phyloP scores from a whole-genome alignment of 1,139 yeast species.

The Debaryomycetaceae sp. region DNA sequence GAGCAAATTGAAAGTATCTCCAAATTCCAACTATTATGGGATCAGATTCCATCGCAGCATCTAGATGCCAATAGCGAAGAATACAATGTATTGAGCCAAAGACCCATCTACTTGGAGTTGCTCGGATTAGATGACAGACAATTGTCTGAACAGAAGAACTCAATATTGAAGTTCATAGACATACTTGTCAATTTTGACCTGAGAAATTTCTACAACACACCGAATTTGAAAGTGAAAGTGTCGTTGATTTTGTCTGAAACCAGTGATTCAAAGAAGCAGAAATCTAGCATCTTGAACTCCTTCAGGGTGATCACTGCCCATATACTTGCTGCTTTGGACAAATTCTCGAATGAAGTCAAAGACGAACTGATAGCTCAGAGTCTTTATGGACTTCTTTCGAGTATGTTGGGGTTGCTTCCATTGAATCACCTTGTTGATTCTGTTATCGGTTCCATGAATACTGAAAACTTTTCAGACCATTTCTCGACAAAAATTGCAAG shows the following conservation, averaged over 20 bases:
- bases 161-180: constrained; percentile 51
- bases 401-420: constrained; percentile 68
- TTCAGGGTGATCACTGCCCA: constrained; percentile 45
- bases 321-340: constrained; percentile 35
- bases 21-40: constrained; percentile 56
- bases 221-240: constrained; percentile 54
- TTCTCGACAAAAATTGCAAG: constrained; percentile 39
- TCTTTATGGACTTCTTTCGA: constrained; percentile 51
- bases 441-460: constrained; percentile 52
- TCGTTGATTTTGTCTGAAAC: constrained; percentile 53
- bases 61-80: constrained; percentile 37
- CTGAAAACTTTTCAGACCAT: constrained; percentile 36
- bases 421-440: constrained; percentile 68
- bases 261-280: constrained; percentile 24
- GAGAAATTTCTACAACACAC: constrained; percentile 20
- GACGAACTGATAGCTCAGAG: constrained; percentile 19
- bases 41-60: constrained; percentile 39
- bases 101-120: constrained; percentile 55
- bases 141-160: constrained; percentile 45
- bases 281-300: constrained; percentile 28
- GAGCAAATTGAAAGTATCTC: constrained; percentile 66
- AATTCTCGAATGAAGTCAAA: constrained; percentile 17
- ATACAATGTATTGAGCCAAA: constrained; percentile 38
- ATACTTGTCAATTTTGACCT: constrained; percentile 19
- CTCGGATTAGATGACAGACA: constrained; percentile 49